Evolutionary conservation across 495 filamentous ascomycete species (phyloP).

Genomic region (Usnea hakonensis): DNA sequence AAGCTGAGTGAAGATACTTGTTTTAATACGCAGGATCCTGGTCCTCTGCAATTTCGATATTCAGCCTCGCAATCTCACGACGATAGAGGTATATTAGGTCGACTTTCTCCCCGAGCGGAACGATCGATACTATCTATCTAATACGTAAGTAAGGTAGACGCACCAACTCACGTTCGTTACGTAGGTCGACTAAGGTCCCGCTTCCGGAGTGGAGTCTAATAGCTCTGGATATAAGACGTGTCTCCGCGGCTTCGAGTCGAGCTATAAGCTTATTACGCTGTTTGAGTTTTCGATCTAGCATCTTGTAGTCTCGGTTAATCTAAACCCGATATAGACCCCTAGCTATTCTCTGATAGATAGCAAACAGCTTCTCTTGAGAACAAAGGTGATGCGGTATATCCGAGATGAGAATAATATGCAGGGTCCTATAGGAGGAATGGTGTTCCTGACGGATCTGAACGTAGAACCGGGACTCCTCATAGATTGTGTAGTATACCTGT

Average conservation of each 20-base stretch:
- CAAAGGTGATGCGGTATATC: not conserved
- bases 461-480: slow-evolving; percentile 3
- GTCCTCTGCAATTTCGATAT: slow-evolving; percentile 1
- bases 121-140: not conserved
- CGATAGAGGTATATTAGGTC: slow-evolving; percentile 2
- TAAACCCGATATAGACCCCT: not conserved
- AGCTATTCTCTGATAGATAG: slow-evolving; percentile 1
- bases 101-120: slow-evolving; percentile 4
- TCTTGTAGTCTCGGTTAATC: slow-evolving; percentile 13
- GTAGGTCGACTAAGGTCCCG: not conserved
- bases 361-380: not conserved
- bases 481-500: slow-evolving; percentile 2
- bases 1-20: not conserved
- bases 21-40: not conserved
- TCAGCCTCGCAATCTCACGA: not conserved
- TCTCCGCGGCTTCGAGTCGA: slow-evolving; percentile 7
- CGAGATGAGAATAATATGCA: not conserved
- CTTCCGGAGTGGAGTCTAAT: slow-evolving; percentile 1
- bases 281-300: not conserved
- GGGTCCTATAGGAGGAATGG: not conserved
- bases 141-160: not conserved
- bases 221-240: slow-evolving; percentile 1
- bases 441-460: not conserved
- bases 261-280: not conserved
- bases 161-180: slow-evolving; percentile 4